Conservation (phyloP, 352 stramenopile genomes). For the Pythium rhizo-oryzae region DNA sequence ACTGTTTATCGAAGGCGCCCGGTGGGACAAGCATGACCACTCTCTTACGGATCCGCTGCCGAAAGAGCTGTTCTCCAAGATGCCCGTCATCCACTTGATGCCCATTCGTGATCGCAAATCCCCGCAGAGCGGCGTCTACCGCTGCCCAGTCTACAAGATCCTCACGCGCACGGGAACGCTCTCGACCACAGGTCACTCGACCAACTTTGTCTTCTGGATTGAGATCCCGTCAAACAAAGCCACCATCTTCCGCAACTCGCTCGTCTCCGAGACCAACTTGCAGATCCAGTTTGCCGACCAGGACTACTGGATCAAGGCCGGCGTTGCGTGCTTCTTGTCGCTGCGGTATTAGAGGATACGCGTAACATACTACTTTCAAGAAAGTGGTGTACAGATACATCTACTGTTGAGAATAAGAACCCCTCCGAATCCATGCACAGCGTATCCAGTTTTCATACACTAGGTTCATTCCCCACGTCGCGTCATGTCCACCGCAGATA, state of each 20-base stretch:
- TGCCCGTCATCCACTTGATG: constrained; percentile 90
- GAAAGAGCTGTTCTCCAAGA: constrained; percentile 93
- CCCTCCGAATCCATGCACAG: constrained; percentile 4
- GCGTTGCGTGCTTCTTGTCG: constrained; percentile 94
- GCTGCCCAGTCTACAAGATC: constrained; percentile 96
- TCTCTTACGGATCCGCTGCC: constrained; percentile 89
- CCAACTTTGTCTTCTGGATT: constrained; percentile 97
- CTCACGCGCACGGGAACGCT: constrained; percentile 90
- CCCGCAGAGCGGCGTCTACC: constrained; percentile 88
- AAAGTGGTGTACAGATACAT: constrained; percentile 9
- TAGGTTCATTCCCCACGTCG: constrained; percentile 3
- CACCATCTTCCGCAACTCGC: constrained; percentile 82
- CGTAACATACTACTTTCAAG: neutral
- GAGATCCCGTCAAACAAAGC: constrained; percentile 85
- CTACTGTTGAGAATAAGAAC: constrained; percentile 11
- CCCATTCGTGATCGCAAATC: constrained; percentile 79
- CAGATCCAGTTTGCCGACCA: constrained; percentile 91
- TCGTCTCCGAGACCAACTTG: constrained; percentile 94
- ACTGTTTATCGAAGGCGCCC: constrained; percentile 88
- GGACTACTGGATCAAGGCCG: constrained; percentile 96
- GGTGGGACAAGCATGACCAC: constrained; percentile 71
- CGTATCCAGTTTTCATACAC: constrained; percentile 6
- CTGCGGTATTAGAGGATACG: constrained; percentile 84
- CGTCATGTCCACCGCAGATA: constrained; percentile 7
- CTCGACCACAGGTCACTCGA: constrained; percentile 91